phyloP scores from a whole-genome alignment of 768 basidiomycete species.

The Hemileccinum impolitum region DNA sequence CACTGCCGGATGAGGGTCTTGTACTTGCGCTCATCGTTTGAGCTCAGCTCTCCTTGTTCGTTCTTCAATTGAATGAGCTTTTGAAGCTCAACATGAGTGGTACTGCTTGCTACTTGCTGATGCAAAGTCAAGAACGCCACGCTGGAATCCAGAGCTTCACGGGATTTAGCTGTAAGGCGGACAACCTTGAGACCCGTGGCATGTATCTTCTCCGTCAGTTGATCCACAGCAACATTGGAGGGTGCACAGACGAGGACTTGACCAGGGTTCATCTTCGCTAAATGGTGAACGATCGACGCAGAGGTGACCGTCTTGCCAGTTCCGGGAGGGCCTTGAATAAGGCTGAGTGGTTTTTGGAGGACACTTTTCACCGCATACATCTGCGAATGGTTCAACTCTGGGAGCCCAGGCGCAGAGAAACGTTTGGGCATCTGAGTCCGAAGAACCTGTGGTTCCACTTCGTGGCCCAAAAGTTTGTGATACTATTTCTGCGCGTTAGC shows the following conservation, averaged over 20 bases:
- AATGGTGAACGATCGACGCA: constrained; percentile 96
- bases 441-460: constrained; percentile 90
- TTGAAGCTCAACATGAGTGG: constrained; percentile 93
- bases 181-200: constrained; percentile 98
- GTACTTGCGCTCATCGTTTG: constrained; percentile 96
- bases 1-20: constrained; percentile 92
- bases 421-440: constrained; percentile 94
- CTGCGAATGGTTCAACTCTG: constrained; percentile 98
- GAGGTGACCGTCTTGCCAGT: constrained; percentile 99
- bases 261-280: constrained; percentile 99
- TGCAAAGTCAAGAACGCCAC: constrained; percentile 93
- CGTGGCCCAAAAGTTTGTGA: constrained; percentile 97
- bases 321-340: constrained; percentile 98
- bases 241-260: constrained; percentile 99
- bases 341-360: constrained; percentile 92
- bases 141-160: constrained; percentile 96
- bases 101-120: constrained; percentile 95
- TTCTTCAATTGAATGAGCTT: constrained; percentile 98
- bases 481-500: constrained; percentile 53
- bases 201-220: constrained; percentile 98
- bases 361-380: constrained; percentile 99
- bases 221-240: constrained; percentile 98
- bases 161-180: constrained; percentile 95
- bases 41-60: constrained; percentile 95
- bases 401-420: constrained; percentile 95